phyloP scores from a whole-genome alignment of 2,329 filamentous ascomycete genomes.

The Scedosporium apiospermum region DNA sequence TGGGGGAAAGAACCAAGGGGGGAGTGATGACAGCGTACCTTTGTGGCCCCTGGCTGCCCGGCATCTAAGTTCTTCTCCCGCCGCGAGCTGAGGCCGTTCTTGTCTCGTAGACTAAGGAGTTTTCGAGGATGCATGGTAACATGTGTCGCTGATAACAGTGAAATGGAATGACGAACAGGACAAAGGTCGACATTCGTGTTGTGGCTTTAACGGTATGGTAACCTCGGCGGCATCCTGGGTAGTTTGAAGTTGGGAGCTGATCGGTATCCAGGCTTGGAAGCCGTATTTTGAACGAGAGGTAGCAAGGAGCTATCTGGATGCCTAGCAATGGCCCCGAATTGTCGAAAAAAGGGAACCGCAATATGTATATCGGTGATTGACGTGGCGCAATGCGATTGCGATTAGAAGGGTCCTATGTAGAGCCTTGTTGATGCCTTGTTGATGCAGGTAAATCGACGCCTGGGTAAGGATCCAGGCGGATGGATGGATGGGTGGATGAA shows the following conservation, averaged over 20 bases:
- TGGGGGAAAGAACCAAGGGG: not conserved
- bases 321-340: too few species aligned
- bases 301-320: too few species aligned
- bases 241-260: not conserved
- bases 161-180: not conserved
- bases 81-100: constrained; percentile 37
- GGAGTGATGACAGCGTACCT: not conserved
- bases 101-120: constrained; percentile 64
- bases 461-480: not conserved
- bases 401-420: not conserved
- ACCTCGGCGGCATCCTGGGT: not conserved
- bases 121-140: constrained; percentile 50
- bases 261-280: too few species aligned
- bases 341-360: too few species aligned
- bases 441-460: not conserved
- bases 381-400: too few species aligned
- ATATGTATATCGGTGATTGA: too few species aligned
- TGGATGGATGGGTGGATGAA: too few species aligned
- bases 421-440: not conserved
- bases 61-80: constrained; percentile 17
- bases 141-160: not conserved
- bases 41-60: not conserved
- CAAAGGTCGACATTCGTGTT: not conserved
- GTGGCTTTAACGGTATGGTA: not conserved
- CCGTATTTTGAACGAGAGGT: too few species aligned